Evolutionary conservation across 805 yeast genomes (phyloP).

Genomic region (Zygotorulaspora danielsina): DNA sequence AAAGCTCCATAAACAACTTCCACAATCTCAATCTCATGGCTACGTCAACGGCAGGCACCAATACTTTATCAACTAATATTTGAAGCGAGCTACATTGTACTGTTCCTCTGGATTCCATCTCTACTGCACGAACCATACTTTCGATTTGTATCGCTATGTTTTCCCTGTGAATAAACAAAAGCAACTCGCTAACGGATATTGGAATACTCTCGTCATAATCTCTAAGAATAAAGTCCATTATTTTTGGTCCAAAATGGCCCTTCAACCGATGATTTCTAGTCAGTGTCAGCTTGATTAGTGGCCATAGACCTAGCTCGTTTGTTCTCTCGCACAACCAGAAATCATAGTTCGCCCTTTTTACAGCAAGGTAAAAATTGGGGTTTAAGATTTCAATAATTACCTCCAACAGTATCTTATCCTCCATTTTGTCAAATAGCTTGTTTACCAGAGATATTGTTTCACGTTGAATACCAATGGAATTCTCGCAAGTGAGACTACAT

Average conservation of each 20-base stretch:
- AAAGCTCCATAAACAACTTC: slow-evolving; percentile 2
- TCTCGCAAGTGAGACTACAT: background rate
- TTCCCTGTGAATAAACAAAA: slow-evolving; percentile 5
- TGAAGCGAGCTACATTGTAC: background rate
- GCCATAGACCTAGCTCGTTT: slow-evolving; percentile 6
- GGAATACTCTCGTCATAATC: background rate
- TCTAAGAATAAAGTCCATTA: background rate
- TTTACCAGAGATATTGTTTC: background rate
- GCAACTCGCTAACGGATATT: slow-evolving; percentile 4
- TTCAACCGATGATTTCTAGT: background rate
- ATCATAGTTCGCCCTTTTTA: background rate
- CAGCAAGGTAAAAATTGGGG: background rate
- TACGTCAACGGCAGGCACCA: slow-evolving; percentile 2
- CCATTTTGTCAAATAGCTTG: slow-evolving; percentile 2
- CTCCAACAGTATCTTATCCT: slow-evolving; percentile 1
- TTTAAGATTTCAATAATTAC: background rate
- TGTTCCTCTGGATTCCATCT: background rate
- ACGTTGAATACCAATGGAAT: background rate
- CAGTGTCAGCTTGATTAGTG: slow-evolving; percentile 2
- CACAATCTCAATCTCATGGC: slow-evolving; percentile 1
- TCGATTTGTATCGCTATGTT: slow-evolving; percentile 1
- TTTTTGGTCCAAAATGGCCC: background rate
- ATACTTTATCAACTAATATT: slow-evolving; percentile 1
- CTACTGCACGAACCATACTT: background rate
- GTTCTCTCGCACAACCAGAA: background rate